Evolutionary conservation across 306 rosid genomes (phyloP), one percentile per base, ranked within the genome.

Genomic region (Clitoria ternatea): DNA sequence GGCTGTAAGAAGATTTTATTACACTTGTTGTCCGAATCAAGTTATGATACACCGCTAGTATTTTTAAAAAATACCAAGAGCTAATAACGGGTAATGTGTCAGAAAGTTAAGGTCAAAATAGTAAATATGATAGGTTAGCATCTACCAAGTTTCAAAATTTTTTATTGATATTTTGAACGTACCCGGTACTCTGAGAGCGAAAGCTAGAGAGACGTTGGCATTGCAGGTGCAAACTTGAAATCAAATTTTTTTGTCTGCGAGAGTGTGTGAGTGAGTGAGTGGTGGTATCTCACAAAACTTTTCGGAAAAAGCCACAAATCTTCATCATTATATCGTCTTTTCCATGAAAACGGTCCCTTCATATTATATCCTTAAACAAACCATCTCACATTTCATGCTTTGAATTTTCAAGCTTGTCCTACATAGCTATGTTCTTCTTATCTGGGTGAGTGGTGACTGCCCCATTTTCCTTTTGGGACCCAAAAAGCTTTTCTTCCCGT

Each of bases 151-250:
- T 69, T 77, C 37, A 75, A 80, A 75, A 26, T 45, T 70, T 77
- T 84, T 70, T 57, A 79, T 66, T 73, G 61, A 48, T 60, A 61
- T 63, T 82, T 89, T 85, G 86, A 90, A 88, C 82, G 80, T 64
- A 67, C 20, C 39, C 76, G 39, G 12, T n/a, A 10, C 74, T 52
- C 56, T 55, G 84, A 80, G 61, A 75, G 69, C 36, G 80, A 80
- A 75, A 80, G 81, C 60, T 47, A 80, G 53, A 87, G 88, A 89
- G 96, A 86, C 98, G 96, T 87, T 92, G 77, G 83, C 47, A 52
- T 61, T 6, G 53, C 5, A 20, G 44, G 68, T 84, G 85, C 81
- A 73, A 86, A 77, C 82, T 84, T 83, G 77, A 63, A 80, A 75
- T 71, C 77, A 80, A 74, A 70, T 75, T 55, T 44, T 19, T 70